Base-by-base conservation (phyloP, 345 rosid species). In the Salix arbutifolia region DNA sequence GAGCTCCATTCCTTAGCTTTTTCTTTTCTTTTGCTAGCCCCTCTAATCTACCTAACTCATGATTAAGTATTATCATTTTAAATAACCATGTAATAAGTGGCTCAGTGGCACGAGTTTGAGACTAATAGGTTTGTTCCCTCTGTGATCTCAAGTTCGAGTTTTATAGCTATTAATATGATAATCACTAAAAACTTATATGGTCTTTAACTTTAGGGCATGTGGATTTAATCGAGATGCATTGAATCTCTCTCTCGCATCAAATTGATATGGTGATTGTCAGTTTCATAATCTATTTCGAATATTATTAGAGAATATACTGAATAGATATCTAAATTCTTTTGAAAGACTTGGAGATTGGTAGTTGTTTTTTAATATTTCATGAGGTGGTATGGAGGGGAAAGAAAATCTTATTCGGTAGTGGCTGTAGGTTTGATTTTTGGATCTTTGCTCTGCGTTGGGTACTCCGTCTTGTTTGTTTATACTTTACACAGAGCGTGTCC, bases 1-100 rank as follows among this genome's bases (percentile, higher is more conserved):
- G 38, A 82, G 81, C 81, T 83, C 87, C 90, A 77, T 79, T 74
- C 74, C 80, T 76, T 68, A 44, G 77, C 79, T 80, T 73, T 83
- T 77, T 53, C 78, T 74, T 75, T 76, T 71, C 78, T 74, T 75
- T 76, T 71, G 77, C 75, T 80, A 83, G 48, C 81, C 81, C 79
- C 77, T 76, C 81, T 79, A 86, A 83, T 76, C 80, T 74, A 76
- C 89, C 82, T 75, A 88, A 71, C 88, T 84, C 78, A 83, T 81
- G 79, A 86, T 77, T 70, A 69, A 71, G 66, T 50, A 66, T 35
- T 35, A 35, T 35, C 7, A 5, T 35, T 35, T 35, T 35, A 35
- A 5, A 35, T 35, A 35, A 35, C 37, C 7, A 35, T 35, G 1
- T 5, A 35, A 1, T 35, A 35, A 5, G 37, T 35, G 37, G 7